Evolutionary conservation across 176 grass and related monocot genomes (phyloP).

Genomic region (Triticum monococcum): DNA sequence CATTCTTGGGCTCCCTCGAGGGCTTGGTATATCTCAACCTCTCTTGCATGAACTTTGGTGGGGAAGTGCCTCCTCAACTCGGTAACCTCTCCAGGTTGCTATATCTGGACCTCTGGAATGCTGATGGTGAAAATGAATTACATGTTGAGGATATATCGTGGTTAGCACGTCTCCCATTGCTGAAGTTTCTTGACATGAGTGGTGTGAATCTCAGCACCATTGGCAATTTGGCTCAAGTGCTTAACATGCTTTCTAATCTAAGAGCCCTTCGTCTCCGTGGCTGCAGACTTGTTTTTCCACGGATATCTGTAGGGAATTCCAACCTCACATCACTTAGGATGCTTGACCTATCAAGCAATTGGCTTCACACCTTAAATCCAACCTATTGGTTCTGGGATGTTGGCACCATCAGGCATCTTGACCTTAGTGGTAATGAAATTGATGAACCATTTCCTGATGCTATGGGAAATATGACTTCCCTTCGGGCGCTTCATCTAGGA

Average conservation of each 20-base stretch:
- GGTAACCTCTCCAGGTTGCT: background rate
- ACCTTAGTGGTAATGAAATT: background rate
- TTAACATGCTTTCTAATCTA: constrained; percentile 5
- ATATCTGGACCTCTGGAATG: background rate
- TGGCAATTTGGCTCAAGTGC: background rate
- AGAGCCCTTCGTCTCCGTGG: background rate
- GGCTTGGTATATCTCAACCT: constrained; percentile 8
- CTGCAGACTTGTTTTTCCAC: background rate
- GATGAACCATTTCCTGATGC: background rate
- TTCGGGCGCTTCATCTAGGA: background rate
- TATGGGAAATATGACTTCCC: background rate
- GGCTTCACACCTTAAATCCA: background rate
- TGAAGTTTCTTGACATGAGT: background rate
- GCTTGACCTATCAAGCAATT: background rate
- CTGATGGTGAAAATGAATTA: background rate
- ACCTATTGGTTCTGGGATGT: background rate
- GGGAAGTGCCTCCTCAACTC: constrained; percentile 10
- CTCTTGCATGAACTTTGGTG: background rate
- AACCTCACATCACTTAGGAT: constrained; percentile 4
- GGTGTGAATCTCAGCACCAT: background rate
- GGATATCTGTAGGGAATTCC: background rate
- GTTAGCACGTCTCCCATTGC: background rate
- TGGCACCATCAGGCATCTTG: constrained; percentile 1
- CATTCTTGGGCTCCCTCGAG: background rate
- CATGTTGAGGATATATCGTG: background rate